Percentiles rank a stretch among this genome's conserved stretches.
phyloP scores from a whole-genome alignment of 2,329 filamentous ascomycete genomes.

The Dothideomycetes sp. region DNA sequence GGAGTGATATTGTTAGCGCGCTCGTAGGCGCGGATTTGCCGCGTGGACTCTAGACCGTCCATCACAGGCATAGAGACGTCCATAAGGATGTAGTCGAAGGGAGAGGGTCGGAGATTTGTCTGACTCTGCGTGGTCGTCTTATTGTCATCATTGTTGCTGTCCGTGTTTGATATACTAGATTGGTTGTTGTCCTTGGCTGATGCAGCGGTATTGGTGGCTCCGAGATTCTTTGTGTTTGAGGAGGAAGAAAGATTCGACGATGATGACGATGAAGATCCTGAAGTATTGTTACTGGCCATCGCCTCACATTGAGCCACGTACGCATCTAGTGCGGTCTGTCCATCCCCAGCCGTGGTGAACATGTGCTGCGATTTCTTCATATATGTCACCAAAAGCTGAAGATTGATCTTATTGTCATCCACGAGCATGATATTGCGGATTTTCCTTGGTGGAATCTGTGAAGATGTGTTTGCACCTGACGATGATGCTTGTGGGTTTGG shows the following conservation, averaged over 20 bases:
- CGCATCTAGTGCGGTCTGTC: conserved; percentile 32
- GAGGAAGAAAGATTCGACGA: too few relatives aligned
- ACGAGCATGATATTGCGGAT: conserved; percentile 10
- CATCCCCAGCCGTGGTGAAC: conserved; percentile 26
- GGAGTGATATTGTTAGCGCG: conserved; percentile 8
- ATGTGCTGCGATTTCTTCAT: conserved; percentile 5
- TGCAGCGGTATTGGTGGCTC: background rate
- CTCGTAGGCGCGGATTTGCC: conserved; percentile 10
- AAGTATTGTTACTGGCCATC: background rate
- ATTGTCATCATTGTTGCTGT: too few relatives aligned
- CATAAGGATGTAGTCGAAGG: conserved; percentile 35
- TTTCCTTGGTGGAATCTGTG: background rate
- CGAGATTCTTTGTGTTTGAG: background rate
- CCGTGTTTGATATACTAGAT: too few relatives aligned
- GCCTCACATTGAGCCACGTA: conserved; percentile 14
- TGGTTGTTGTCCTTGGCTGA: too few relatives aligned
- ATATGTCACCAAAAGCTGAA: conserved; percentile 10
- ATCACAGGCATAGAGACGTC: conserved; percentile 14
- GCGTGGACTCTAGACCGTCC: conserved; percentile 6
- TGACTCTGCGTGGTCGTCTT: too few relatives aligned
- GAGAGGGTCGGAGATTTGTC: conserved; percentile 11
- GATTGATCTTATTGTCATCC: conserved; percentile 17
- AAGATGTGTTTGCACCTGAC: background rate
- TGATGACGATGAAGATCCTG: background rate
- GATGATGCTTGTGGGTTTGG: background rate